These are phyloP conservation scores for Sphagnum tenellum DNA, from an alignment of 225 moss, liverwort and hornwort genomes.

Conservation along the genomic window DNA sequence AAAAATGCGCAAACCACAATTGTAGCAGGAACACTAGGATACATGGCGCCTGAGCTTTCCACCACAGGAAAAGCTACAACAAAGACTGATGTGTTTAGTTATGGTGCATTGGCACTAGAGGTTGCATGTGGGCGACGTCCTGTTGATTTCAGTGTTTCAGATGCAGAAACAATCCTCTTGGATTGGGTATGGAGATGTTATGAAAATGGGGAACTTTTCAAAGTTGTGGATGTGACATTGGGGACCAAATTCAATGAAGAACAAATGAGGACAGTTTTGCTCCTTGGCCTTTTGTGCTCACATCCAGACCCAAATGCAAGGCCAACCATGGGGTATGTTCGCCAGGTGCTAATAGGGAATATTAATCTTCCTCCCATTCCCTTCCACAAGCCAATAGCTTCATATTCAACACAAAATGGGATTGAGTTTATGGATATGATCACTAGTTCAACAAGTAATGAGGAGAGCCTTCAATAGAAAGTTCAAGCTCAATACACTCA, in stretches of 20 bases:
- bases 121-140: constrained; percentile 47
- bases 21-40: constrained; percentile 65
- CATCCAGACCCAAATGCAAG: constrained; percentile 46
- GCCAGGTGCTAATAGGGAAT: constrained; percentile 40
- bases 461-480: too few relatives aligned
- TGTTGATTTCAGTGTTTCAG: constrained; percentile 20
- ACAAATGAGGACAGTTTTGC: constrained; percentile 35
- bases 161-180: constrained; percentile 33
- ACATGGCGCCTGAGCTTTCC: constrained; percentile 60
- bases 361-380: constrained; percentile 32
- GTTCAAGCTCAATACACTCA: too few relatives aligned
- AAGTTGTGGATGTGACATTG: constrained; percentile 34
- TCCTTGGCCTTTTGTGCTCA: constrained; percentile 45
- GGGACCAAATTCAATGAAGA: constrained; percentile 14
- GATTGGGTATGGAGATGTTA: constrained; percentile 55
- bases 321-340: constrained; percentile 42
- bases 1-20: constrained; percentile 45
- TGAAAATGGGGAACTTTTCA: constrained; percentile 21
- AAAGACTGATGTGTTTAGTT: constrained; percentile 62
- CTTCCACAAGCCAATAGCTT: constrained; percentile 23
- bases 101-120: constrained; percentile 44
- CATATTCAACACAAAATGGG: too few relatives aligned
- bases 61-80: constrained; percentile 51
- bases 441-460: too few relatives aligned
- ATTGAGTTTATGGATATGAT: too few relatives aligned